Evolutionary conservation across 257 asterid genomes (phyloP).

Genomic region (Datura wrightii): DNA sequence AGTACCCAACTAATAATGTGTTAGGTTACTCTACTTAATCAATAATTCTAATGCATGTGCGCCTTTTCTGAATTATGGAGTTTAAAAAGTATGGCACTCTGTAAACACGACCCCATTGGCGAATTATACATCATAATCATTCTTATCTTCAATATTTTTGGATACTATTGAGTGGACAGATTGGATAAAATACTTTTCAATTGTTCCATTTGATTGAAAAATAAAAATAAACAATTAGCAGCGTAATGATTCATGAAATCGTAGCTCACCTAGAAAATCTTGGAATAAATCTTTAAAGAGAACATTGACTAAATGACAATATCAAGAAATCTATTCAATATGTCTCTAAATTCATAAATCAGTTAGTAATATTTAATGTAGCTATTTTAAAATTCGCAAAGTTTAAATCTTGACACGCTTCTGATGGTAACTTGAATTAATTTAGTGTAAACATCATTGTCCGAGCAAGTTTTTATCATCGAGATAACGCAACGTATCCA

Average conservation of each 20-base stretch:
- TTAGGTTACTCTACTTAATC: constrained; percentile 1
- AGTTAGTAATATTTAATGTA: not conserved
- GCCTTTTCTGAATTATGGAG: not conserved
- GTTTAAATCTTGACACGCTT: not conserved
- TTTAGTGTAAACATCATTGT: not conserved
- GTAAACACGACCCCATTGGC: not conserved
- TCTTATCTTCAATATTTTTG: not conserved
- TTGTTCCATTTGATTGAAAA: not conserved
- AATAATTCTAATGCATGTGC: constrained; percentile 11
- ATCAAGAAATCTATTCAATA: too few relatives aligned
- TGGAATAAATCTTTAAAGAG: not conserved
- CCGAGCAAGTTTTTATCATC: not conserved
- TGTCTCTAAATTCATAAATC: not conserved
- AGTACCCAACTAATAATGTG: not conserved
- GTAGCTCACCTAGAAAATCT: not conserved
- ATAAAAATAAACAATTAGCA: not conserved
- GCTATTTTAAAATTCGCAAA: not conserved
- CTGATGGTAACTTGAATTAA: not conserved
- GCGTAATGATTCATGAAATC: not conserved
- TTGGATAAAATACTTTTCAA: not conserved
- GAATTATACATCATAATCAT: not conserved
- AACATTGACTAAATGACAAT: not conserved
- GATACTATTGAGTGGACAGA: not conserved
- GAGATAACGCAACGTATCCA: not conserved
- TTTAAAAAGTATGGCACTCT: constrained; percentile 21